Evolutionary conservation across 768 basidiomycete genomes (phyloP), one percentile per base, ranked within the genome.

Genomic region (Leccinum subgranulosum): DNA sequence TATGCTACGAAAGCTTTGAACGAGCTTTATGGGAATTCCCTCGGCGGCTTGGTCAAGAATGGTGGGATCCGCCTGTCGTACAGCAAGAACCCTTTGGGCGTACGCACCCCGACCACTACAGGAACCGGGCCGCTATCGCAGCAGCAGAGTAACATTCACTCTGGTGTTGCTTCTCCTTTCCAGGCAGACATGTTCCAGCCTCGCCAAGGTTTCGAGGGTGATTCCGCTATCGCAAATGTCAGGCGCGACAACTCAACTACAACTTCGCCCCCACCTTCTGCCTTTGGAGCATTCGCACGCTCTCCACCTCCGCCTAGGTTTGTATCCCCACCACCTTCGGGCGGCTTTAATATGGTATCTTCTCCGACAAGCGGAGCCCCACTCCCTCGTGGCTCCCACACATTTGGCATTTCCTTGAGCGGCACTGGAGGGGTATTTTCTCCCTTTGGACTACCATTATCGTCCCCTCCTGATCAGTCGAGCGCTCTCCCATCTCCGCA

Each of bases 81-180:
- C 74, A 96, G 94, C 75, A 98, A 97, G 82, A 97, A 98, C 71
- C 94, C 95, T 7, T 81, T 98, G n/a, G 95, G 95, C 48, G 89
- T 92, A 51, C 87, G 90, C 49, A 90, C 89, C 8, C 87, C 90
- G 11, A 89, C 86, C 14, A 86, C 83, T 64, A 79, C 80, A 29
- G 58, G 65, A 25, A 54, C 62, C 15, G 65, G 64, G 15, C 48
- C 71, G 39, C 60, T 64, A 25, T 64, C 60, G 43, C 71, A 74
- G 53, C 70, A 67, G n/a, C 69, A 71, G 33, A 51, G 49, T 41
- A 58, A 23, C 28, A 23, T 49, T 49, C 71, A 69, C n/a, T 58
- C 63, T 3, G 48, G 54, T n/a, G 53, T 64, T 46, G 0, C 55
- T 46, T 74, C 73, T 7, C 65, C 73, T n/a, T 71, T 73, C 29